Conservation (phyloP, 73 alveolate species). For the Tetrahymena borealis region DNA sequence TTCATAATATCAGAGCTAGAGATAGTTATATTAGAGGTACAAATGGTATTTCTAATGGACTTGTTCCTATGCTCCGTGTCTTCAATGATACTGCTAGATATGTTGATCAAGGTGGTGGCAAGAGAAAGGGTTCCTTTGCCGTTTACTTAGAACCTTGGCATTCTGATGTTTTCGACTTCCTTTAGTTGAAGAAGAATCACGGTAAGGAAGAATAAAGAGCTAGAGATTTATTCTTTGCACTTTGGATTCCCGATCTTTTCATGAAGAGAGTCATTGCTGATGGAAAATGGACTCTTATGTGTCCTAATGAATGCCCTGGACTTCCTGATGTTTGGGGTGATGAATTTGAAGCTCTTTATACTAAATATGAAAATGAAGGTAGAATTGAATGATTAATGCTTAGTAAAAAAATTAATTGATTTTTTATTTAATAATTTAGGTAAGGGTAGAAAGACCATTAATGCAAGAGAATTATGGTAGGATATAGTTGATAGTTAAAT, state of each 20-base stretch:
- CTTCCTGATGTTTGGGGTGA: slow-evolving; percentile 66
- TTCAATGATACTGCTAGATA: slow-evolving; percentile 91
- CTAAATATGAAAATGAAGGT: slow-evolving; percentile 71
- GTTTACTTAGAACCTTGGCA: slow-evolving; percentile 98
- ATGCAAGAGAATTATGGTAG: slow-evolving; percentile 85
- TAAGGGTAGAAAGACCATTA: slow-evolving; percentile 70
- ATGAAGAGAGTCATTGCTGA: slow-evolving; percentile 87
- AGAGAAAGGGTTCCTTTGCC: slow-evolving; percentile 96
- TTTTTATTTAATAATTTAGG: background rate
- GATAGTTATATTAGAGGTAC: slow-evolving; percentile 89
- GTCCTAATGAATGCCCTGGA: slow-evolving; percentile 90
- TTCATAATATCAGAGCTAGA: slow-evolving; percentile 80
- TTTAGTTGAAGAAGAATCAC: slow-evolving; percentile 82
- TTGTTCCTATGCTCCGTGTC: slow-evolving; percentile 93
- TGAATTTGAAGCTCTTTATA: slow-evolving; percentile 77
- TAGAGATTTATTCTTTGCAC: slow-evolving; percentile 89
- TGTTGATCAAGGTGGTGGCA: slow-evolving; percentile 97
- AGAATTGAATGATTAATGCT: background rate
- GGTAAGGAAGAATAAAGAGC: slow-evolving; percentile 93
- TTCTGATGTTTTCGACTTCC: slow-evolving; percentile 86
- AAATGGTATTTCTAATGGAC: slow-evolving; percentile 90
- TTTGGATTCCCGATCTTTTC: slow-evolving; percentile 93
- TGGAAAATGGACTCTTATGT: slow-evolving; percentile 93
- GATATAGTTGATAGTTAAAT: slow-evolving; percentile 83
- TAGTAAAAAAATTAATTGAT: background rate